Conservation (phyloP, 257 asterid species). For the Solanum gracilifrons region DNA sequence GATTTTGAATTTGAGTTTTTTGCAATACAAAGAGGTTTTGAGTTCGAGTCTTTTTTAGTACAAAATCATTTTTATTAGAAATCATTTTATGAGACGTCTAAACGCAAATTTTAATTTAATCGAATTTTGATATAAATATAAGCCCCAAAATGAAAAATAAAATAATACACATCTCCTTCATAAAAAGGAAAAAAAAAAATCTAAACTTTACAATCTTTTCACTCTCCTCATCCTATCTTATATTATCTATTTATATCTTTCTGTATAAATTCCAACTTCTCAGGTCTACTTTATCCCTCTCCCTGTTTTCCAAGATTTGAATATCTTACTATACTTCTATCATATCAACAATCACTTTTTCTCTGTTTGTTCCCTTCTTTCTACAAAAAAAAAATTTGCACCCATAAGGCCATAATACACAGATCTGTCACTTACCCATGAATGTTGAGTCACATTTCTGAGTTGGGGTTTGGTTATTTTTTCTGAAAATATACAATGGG, state of each 20-base stretch:
- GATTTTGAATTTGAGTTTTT: rapidly evolving
- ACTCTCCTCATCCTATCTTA: neutral
- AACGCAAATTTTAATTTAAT: too few species aligned
- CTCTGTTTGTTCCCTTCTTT: neutral
- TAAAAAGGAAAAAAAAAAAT: neutral
- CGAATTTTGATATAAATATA: rapidly evolving
- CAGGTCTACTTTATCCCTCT: neutral
- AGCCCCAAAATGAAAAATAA: too few species aligned
- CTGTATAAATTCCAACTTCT: neutral
- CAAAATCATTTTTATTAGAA: too few species aligned
- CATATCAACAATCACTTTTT: neutral
- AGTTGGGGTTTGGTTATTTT: neutral
- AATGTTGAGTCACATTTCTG: slow-evolving; percentile 6
- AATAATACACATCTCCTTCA: neutral
- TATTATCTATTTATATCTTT: neutral
- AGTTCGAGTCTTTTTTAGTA: rapidly evolving
- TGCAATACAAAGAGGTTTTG: rapidly evolving
- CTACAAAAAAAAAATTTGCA: neutral
- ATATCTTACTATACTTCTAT: neutral
- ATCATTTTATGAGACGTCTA: too few species aligned
- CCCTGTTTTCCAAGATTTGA: neutral
- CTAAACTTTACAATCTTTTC: neutral
- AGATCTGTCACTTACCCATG: neutral
- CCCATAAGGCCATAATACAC: neutral
- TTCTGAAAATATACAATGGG: slow-evolving; percentile 33